Conservation (phyloP, 345 rosid genomes). For the Geranium rotundifolium region DNA sequence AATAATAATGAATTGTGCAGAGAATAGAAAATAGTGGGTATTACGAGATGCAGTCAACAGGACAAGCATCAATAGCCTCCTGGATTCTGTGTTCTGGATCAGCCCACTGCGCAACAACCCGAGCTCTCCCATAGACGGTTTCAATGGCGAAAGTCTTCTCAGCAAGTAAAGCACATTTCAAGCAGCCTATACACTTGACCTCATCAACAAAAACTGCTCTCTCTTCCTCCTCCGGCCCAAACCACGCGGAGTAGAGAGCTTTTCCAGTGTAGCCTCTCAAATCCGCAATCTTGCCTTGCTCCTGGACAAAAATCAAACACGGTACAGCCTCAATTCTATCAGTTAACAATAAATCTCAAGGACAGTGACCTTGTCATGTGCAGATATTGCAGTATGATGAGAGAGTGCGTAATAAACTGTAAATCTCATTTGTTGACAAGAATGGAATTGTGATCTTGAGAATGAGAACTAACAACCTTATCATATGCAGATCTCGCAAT, state of each 20-base stretch:
- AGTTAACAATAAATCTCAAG: too few relatives aligned
- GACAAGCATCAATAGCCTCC: constrained; percentile 70
- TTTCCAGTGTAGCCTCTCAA: constrained; percentile 68
- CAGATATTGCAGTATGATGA: too few relatives aligned
- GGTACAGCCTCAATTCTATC: background rate
- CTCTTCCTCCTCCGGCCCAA: constrained; percentile 58
- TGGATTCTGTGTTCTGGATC: constrained; percentile 64
- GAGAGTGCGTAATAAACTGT: too few relatives aligned
- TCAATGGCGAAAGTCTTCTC: constrained; percentile 78
- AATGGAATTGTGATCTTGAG: background rate
- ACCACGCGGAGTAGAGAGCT: constrained; percentile 69
- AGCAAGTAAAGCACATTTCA: constrained; percentile 78
- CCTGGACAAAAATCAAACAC: constrained; percentile 23
- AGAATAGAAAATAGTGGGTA: constrained; percentile 2
- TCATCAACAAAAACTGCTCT: constrained; percentile 88
- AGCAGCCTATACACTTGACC: constrained; percentile 85
- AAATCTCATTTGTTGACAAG: too few relatives aligned
- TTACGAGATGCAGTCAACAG: constrained; percentile 84
- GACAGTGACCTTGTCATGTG: too few relatives aligned
- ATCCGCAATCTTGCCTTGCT: constrained; percentile 59
- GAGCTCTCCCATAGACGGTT: constrained; percentile 63
- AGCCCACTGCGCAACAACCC: constrained; percentile 95
- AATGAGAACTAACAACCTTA: constrained; percentile 28
- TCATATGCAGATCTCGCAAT: constrained; percentile 60
- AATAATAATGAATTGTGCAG: background rate